Evolutionary conservation across 2,329 filamentous ascomycete species (phyloP).

Genomic region (Lecanoromycetidae sp.): DNA sequence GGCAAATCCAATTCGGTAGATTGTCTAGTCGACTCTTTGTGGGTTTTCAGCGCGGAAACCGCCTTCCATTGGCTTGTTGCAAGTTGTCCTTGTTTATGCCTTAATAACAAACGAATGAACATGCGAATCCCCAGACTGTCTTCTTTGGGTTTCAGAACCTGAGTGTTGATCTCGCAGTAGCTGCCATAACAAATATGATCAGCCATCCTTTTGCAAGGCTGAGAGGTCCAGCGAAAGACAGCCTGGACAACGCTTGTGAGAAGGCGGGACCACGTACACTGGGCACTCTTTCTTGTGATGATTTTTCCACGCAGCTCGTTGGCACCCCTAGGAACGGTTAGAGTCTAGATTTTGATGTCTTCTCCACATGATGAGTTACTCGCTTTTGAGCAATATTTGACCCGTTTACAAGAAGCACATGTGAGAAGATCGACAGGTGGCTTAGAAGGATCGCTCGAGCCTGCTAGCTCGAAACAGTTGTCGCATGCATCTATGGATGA

Average conservation of each 20-base stretch:
- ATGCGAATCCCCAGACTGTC: background rate
- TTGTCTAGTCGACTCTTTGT: background rate
- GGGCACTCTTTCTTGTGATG: constrained; percentile 8
- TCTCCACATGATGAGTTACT: background rate
- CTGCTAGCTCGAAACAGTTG: constrained; percentile 1
- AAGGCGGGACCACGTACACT: constrained; percentile 1
- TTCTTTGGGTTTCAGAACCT: background rate
- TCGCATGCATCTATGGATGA: constrained; percentile 1
- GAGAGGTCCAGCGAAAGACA: background rate
- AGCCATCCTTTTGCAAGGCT: background rate
- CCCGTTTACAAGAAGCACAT: constrained; percentile 1
- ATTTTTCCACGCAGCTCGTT: constrained; percentile 3
- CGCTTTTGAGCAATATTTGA: constrained; percentile 1
- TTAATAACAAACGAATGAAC: constrained; percentile 2
- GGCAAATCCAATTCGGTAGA: background rate
- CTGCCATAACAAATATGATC: background rate
- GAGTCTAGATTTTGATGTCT: background rate
- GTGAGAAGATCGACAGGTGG: background rate
- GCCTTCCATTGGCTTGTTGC: constrained; percentile 1
- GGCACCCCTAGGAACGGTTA: constrained; percentile 2
- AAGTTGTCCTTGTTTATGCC: background rate
- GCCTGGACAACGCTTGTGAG: background rate
- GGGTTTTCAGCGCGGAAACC: background rate
- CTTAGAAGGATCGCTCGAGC: constrained; percentile 1
- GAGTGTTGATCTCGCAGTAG: background rate